phyloP scores from a whole-genome alignment of 2,329 filamentous ascomycete genomes.

The Xylariaceae sp. region DNA sequence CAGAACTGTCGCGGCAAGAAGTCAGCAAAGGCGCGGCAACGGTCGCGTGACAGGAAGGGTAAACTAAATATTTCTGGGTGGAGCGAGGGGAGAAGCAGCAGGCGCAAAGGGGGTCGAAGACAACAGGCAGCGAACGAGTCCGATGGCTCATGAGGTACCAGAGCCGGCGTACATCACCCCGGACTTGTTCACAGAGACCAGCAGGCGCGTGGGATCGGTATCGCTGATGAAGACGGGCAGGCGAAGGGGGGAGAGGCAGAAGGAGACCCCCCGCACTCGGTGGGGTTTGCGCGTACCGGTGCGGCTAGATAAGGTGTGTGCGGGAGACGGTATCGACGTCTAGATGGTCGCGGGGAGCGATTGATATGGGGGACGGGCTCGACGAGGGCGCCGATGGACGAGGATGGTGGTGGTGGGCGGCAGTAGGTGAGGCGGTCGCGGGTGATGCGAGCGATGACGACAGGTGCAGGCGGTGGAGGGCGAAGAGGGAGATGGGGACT shows the following conservation, averaged over 20 bases:
- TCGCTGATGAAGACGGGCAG: conserved; percentile 8
- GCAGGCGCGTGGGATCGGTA: conserved; percentile 1
- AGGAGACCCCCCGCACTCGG: conserved; percentile 26
- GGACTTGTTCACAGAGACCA: neutral
- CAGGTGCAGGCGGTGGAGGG: conserved; percentile 17
- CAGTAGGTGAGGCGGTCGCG: conserved; percentile 16
- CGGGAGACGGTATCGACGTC: conserved; percentile 9
- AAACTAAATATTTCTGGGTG: too few relatives aligned
- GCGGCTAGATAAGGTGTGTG: conserved; percentile 19
- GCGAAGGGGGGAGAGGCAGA: conserved; percentile 17
- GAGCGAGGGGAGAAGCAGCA: too few relatives aligned
- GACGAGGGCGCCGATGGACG: conserved; percentile 11
- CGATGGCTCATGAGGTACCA: too few relatives aligned
- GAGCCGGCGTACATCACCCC: too few relatives aligned
- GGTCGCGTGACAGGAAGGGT: too few relatives aligned
- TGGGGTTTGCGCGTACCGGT: conserved; percentile 29
- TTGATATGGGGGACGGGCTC: conserved; percentile 15
- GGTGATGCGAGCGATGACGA: conserved; percentile 26
- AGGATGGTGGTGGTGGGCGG: conserved; percentile 13
- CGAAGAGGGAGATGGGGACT: conserved; percentile 15
- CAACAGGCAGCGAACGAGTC: too few relatives aligned
- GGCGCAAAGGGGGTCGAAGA: too few relatives aligned
- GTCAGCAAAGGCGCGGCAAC: too few relatives aligned
- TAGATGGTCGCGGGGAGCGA: conserved; percentile 18
- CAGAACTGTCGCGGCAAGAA: neutral